Evolutionary conservation across 495 filamentous ascomycete species (phyloP), one percentile per base, ranked within the genome.

Genomic region (Penicillium salamii): DNA sequence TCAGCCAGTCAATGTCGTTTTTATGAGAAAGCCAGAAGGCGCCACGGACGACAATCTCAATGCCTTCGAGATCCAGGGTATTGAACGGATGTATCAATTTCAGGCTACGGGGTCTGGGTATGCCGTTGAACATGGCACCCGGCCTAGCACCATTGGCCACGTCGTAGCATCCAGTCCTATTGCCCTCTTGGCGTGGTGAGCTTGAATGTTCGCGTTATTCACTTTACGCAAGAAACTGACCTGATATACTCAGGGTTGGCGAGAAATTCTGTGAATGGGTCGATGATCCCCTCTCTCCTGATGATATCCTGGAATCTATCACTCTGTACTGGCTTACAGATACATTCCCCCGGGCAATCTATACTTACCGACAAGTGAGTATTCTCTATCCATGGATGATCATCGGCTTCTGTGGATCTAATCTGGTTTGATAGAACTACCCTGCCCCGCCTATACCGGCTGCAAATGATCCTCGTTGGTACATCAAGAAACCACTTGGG

Each of bases 251-350:
- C 41, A 82, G 79, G 81, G 66, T 86, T 41, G 84, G 81, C 17
- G 86, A 88, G 62, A 88, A 89, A 56, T 80, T 81, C 54, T 52
- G 86, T 15, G 75, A 78, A 35, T 88, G 85, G 85, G 68, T 71
- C 5, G 83, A 87, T 48, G 63, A 67, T 1, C 63, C 75, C 5
- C 72, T 82, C 1, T 39, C 71, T 5, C 44, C 78, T 3, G 68
- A 85, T 15, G 72, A 65, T 5, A 84, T 89, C 26, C 70, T 87
- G 3, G 74, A 78, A 23, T 62, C 70, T 2, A 69, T 85, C 17
- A 78, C 74, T 2, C 59, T 87, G 15, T 89, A 84, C 62, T 88
- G 85, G 86, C 72, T 87, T 21, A 86, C 82, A 0, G 69, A 82
- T 5, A 75, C 76, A 3, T 81, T 81, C 38, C 72, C 79, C 7